These are phyloP conservation scores for Chytridiales sp. DNA, from an alignment of 371 early-diverging fungal species.

Conservation along the genomic window DNA sequence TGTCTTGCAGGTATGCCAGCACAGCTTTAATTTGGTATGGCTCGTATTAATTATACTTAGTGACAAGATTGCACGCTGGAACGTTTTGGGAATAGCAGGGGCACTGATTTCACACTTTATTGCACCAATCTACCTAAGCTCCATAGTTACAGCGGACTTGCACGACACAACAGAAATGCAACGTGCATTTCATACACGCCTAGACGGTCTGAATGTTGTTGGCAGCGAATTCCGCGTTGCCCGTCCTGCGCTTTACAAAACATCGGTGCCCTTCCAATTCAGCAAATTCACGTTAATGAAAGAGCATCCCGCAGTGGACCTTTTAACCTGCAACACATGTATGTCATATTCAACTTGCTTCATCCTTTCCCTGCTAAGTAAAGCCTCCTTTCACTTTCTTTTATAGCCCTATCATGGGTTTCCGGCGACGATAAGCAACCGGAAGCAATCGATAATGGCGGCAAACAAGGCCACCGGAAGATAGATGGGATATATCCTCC, in stretches of 20 bases:
- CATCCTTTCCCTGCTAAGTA: not conserved
- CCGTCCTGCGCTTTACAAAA: not conserved
- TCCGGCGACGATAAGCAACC: not conserved
- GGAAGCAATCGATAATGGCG: constrained; percentile 7
- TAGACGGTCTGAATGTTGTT: constrained; percentile 16
- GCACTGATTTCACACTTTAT: constrained; percentile 58
- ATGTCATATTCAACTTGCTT: not conserved
- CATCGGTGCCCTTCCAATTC: not conserved
- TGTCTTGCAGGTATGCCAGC: constrained; percentile 73
- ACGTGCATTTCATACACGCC: constrained; percentile 64
- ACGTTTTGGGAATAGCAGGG: constrained; percentile 73
- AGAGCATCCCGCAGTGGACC: not conserved
- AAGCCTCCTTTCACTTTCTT: not conserved
- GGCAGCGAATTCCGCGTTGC: not conserved
- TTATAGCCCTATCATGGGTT: constrained; percentile 1
- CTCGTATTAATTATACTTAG: constrained; percentile 34
- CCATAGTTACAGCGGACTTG: constrained; percentile 66
- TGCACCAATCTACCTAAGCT: constrained; percentile 67
- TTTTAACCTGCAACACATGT: not conserved
- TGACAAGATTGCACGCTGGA: constrained; percentile 87
- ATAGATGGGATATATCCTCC: not conserved
- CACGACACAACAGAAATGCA: constrained; percentile 59
- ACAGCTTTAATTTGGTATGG: no score
- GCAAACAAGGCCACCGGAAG: constrained; percentile 4
- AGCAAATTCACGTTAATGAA: constrained; percentile 1